Conservation (phyloP, 192 early-diverging fungal species). For the Thamnidium elegans region DNA sequence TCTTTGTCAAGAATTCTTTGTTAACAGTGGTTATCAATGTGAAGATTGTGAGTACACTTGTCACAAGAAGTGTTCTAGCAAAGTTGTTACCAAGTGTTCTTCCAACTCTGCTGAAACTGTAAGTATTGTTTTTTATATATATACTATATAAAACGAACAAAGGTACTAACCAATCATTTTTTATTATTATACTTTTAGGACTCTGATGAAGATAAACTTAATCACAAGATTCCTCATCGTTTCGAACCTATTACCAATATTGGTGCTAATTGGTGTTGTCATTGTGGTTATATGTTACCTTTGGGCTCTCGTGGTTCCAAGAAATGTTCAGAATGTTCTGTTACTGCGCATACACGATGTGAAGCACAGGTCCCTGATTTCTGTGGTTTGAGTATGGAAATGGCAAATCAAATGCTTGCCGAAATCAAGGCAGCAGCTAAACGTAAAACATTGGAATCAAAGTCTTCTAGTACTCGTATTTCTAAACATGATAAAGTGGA, state of each 20-base stretch:
- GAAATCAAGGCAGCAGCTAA: conserved; percentile 68
- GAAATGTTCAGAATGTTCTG: conserved; percentile 69
- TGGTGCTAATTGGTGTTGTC: conserved; percentile 91
- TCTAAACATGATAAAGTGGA: neutral
- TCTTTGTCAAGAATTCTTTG: conserved; percentile 90
- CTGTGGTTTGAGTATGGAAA: conserved; percentile 82
- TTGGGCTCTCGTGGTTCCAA: conserved; percentile 65
- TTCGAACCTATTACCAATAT: conserved; percentile 81
- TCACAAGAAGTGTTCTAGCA: conserved; percentile 82
- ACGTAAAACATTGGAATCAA: conserved; percentile 28
- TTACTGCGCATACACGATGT: conserved; percentile 80
- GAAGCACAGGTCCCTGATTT: conserved; percentile 82
- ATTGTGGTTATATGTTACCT: conserved; percentile 94
- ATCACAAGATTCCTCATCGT: conserved; percentile 94
- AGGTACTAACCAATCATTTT: no score
- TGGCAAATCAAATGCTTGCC: conserved; percentile 80
- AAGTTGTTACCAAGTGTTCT: conserved; percentile 88
- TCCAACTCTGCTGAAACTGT: conserved; percentile 61
- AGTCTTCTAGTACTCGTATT: conserved; percentile 13
- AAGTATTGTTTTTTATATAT: conserved; percentile 2
- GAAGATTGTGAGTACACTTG: conserved; percentile 94
- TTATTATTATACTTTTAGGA: no score
- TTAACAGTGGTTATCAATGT: conserved; percentile 91
- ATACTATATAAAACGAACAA: no score
- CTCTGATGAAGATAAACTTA: conserved; percentile 67